phyloP scores from a whole-genome alignment of 352 stramenopile genomes.

The Phytophthora pisi region DNA sequence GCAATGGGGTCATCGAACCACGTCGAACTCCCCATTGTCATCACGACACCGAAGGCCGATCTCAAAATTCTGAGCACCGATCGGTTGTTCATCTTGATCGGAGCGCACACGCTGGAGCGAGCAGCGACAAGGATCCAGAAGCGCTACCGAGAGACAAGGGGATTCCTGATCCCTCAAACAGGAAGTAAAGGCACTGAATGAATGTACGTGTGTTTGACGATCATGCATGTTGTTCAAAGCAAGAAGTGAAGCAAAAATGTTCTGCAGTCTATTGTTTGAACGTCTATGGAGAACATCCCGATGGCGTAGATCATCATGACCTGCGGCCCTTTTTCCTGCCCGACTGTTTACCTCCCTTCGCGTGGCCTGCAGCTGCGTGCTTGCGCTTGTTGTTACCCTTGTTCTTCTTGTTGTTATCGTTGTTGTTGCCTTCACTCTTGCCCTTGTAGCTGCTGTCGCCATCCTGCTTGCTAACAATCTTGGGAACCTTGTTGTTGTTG shows the following conservation, averaged over 20 bases:
- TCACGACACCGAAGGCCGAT: slow-evolving; percentile 64
- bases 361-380: slow-evolving; percentile 3
- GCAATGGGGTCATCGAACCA: slow-evolving; percentile 35
- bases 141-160: slow-evolving; percentile 42
- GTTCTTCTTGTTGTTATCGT: background rate
- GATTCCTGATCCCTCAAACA: slow-evolving; percentile 9
- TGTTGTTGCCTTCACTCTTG: background rate
- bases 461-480: slow-evolving; percentile 7
- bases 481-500: slow-evolving; percentile 9
- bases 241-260: background rate
- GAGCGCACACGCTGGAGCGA: slow-evolving; percentile 73
- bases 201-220: slow-evolving; percentile 11
- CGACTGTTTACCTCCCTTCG: slow-evolving; percentile 28
- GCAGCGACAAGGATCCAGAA: slow-evolving; percentile 65
- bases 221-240: background rate
- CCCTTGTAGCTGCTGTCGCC: background rate
- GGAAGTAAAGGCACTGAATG: background rate
- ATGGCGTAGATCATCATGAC: slow-evolving; percentile 15
- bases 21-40: slow-evolving; percentile 76
- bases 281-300: slow-evolving; percentile 2
- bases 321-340: slow-evolving; percentile 34
- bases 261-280: slow-evolving; percentile 26
- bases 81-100: slow-evolving; percentile 74
- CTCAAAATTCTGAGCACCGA: slow-evolving; percentile 63
- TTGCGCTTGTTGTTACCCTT: slow-evolving; percentile 39